Base-by-base conservation (phyloP, 495 filamentous ascomycete species). In the Daldinia loculata region DNA sequence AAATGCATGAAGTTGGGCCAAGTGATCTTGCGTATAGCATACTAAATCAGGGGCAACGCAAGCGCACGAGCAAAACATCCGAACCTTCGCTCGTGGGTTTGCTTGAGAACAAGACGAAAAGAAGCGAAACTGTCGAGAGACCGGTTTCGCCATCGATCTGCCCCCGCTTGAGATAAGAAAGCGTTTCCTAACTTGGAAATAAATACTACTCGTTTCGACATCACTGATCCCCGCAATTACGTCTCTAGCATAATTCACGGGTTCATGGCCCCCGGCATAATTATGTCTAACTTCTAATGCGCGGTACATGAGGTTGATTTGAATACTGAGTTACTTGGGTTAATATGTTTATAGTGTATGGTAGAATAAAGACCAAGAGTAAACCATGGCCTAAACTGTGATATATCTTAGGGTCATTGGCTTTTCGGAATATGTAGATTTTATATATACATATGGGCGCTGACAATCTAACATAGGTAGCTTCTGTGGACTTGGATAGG, bases 1-100 rank as follows among this genome's bases (percentile, higher is more conserved):
- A 56, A 56, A 56, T 56, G 53, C 53, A 56, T 56, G 30, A 56
- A 53, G 53, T 15, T 56, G 14, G 30, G 4, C 30, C 17, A 2
- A 53, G n/a, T 30, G 11, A 53, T 30, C 8, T n/a, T 26, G 14
- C 22, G 26, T 52, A 14, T 14, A 17, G 5, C 15, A 48, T 48
- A 48, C 43, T 4, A 22, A 19, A 48, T 24, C 50, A 24, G 12
- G 26, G 50, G 24, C 5, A 30, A 30, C 43, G 1, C 2, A 24
- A 24, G 9, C 19, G 19, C 19, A 48, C 3, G 11, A 48, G 24
- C 9, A 22, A 48, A 48, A 24, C 3, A 32, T 4, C 0, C 19
- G 6, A 22, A 19, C 8, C 19, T 14, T 14, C 0, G 9, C 9
- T 24, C 43, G 9, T 14, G 3, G 11, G 9, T 5, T 24, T 12